phyloP scores from a whole-genome alignment of 2,329 filamentous ascomycete species.

The Drechslerella coelobrocha region DNA sequence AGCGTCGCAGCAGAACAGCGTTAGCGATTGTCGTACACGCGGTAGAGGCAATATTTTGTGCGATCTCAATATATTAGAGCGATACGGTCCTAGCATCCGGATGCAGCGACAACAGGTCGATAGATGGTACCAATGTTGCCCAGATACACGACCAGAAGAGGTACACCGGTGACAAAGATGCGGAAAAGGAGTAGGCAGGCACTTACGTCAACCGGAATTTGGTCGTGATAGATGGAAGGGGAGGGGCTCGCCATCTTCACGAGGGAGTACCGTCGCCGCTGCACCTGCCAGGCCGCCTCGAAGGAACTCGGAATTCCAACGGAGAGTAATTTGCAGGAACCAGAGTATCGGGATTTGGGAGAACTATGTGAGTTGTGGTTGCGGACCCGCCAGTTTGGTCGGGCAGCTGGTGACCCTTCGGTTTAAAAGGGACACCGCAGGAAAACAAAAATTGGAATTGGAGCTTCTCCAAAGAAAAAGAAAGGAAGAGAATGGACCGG shows the following conservation, averaged over 20 bases:
- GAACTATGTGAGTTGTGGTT: conserved; percentile 40
- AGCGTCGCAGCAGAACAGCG: conserved; percentile 10
- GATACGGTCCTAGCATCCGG: neutral
- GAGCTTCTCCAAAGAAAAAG: conserved; percentile 14
- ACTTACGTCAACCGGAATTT: conserved; percentile 43
- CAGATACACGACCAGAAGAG: neutral
- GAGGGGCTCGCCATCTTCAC: conserved; percentile 42
- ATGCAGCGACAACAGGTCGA: neutral
- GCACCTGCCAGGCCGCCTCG: conserved; percentile 3
- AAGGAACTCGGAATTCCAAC: conserved; percentile 14
- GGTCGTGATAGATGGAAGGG: conserved; percentile 36
- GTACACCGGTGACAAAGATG: neutral
- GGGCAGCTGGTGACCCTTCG: conserved; percentile 43
- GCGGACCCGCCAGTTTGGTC: conserved; percentile 47
- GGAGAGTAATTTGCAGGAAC: conserved; percentile 39
- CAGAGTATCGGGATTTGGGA: conserved; percentile 48
- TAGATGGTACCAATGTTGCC: conserved; percentile 9
- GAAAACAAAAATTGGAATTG: conserved; percentile 23
- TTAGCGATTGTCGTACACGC: neutral
- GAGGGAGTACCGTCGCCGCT: neutral
- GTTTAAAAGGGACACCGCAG: conserved; percentile 46
- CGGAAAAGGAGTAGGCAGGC: neutral
- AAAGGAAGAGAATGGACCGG: neutral
- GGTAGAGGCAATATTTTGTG: neutral
- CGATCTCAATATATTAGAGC: neutral